A percentile compares a stretch with the other conserved stretches of the same genome.
phyloP scores from a whole-genome alignment of 805 yeast genomes.

The Pichia cabralensis region DNA sequence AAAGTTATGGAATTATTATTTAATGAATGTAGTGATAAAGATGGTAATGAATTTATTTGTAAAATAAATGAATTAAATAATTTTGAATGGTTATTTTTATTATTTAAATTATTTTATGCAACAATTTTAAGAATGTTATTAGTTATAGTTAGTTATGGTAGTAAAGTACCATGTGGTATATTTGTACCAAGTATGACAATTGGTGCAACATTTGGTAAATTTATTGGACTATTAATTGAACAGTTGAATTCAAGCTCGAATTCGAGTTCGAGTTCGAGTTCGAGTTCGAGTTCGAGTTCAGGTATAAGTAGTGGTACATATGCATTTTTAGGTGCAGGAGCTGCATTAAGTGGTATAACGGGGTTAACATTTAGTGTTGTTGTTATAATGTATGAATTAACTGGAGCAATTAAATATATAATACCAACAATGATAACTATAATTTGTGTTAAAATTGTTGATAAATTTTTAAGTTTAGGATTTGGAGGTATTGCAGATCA shows the following conservation, averaged over 20 bases:
- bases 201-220: slow-evolving; percentile 91
- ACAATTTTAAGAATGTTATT: slow-evolving; percentile 60
- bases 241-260: too few species aligned
- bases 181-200: slow-evolving; percentile 96
- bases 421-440: slow-evolving; percentile 96
- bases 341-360: slow-evolving; percentile 89
- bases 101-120: slow-evolving; percentile 55
- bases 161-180: slow-evolving; percentile 95
- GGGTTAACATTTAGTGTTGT: slow-evolving; percentile 89
- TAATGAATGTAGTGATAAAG: slow-evolving; percentile 32
- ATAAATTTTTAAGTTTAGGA: slow-evolving; percentile 62
- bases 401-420: slow-evolving; percentile 88
- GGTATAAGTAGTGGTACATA: slow-evolving; percentile 88
- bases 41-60: slow-evolving; percentile 8
- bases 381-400: slow-evolving; percentile 88
- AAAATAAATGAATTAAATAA: not conserved
- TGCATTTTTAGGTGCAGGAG: slow-evolving; percentile 94
- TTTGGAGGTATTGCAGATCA: slow-evolving; percentile 89
- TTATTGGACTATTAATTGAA: slow-evolving; percentile 68
- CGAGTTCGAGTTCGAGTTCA: slow-evolving; percentile 14
- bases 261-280: too few species aligned
- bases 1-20: slow-evolving; percentile 86
- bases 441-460: slow-evolving; percentile 74
- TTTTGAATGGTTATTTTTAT: slow-evolving; percentile 15
- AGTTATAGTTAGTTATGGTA: slow-evolving; percentile 81